Evolutionary conservation across 352 stramenopile species (phyloP), one percentile per base, ranked within the genome.

Genomic region (Globisporangium radiosum): DNA sequence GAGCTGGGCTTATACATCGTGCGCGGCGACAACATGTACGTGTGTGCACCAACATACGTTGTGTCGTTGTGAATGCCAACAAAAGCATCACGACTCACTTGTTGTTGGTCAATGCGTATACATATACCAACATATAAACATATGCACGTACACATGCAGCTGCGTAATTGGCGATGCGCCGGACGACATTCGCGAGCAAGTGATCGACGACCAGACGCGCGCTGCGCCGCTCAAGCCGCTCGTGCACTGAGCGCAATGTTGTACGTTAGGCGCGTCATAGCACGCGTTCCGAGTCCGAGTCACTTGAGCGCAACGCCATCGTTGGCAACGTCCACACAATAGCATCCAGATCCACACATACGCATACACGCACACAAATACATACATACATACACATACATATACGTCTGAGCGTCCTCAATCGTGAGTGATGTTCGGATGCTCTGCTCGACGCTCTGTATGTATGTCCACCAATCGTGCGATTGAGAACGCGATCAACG

Each of bases 1-100:
- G 79, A 92, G 60, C 74, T 98, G 8, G 94, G 94, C 37, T 72
- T 98, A 33, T 97, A 97, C 64, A 97, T 98, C 62, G 81, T 98
- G 47, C 85, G 94, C 52, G 94, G 92, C 25, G 92, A 97, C 74
- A 98, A 98, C 71, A 96, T 97, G 87, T 95, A 75, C 65, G 77
- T 54, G 9, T 25, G 25, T 25, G 33, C n/a, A 25, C 7, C 45
- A 25, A 0, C 4, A 9, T n/a, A 9, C 45, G 7, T 17, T 7
- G 17, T 10, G 33, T 17, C 9, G 17, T 5, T 40, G 6, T 52
- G 33, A 7, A 8, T 14, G 52, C 6, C 9, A n/a, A 37, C n/a
- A 14, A 33, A 33, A 33, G 25, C 25, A 2, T 33, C 25, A 33
- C 25, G 6, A 36, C 5, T 37, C 11, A 51, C 11, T 44, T 44